phyloP scores from a whole-genome alignment of 768 basidiomycete species.

The Psilocybe cyanescens region DNA sequence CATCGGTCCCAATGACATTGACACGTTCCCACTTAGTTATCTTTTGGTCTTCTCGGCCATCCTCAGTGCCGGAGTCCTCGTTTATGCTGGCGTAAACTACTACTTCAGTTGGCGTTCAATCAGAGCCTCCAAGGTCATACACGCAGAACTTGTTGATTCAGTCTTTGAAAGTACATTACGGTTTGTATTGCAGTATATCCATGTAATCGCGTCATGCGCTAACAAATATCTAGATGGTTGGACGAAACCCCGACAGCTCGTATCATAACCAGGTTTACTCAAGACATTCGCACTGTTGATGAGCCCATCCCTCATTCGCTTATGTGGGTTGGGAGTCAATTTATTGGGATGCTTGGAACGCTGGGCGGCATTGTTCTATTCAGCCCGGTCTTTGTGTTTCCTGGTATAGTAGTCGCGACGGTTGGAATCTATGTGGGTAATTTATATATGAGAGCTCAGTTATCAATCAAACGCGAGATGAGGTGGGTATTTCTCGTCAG shows the following conservation, averaged over 20 bases:
- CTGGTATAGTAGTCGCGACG: slow-evolving; percentile 30
- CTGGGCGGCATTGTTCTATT: slow-evolving; percentile 33
- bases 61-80: not conserved
- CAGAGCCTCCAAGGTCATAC: slow-evolving; percentile 17
- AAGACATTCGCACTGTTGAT: slow-evolving; percentile 49
- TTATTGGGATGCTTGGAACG: slow-evolving; percentile 38
- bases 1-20: not conserved
- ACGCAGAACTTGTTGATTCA: slow-evolving; percentile 13
- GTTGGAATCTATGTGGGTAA: slow-evolving; percentile 46
- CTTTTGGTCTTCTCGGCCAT: slow-evolving; percentile 5
- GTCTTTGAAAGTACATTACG: slow-evolving; percentile 19
- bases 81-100: slow-evolving; percentile 15
- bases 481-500: slow-evolving; percentile 9
- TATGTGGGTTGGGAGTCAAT: slow-evolving; percentile 30
- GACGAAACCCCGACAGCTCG: slow-evolving; percentile 24
- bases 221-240: slow-evolving; percentile 26
- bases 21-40: not conserved
- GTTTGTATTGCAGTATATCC: not conserved
- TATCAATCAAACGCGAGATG: slow-evolving; percentile 47
- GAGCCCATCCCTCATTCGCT: slow-evolving; percentile 33
- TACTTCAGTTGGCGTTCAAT: slow-evolving; percentile 42
- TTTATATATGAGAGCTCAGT: slow-evolving; percentile 44
- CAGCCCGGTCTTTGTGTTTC: slow-evolving; percentile 10
- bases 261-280: slow-evolving; percentile 21
- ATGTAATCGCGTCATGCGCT: not conserved